A percentile compares a stretch with the other conserved stretches of the same genome.
These are phyloP conservation scores for Candolleomyces efflorescens DNA, from an alignment of 768 basidiomycete species.

Conservation along the genomic window DNA sequence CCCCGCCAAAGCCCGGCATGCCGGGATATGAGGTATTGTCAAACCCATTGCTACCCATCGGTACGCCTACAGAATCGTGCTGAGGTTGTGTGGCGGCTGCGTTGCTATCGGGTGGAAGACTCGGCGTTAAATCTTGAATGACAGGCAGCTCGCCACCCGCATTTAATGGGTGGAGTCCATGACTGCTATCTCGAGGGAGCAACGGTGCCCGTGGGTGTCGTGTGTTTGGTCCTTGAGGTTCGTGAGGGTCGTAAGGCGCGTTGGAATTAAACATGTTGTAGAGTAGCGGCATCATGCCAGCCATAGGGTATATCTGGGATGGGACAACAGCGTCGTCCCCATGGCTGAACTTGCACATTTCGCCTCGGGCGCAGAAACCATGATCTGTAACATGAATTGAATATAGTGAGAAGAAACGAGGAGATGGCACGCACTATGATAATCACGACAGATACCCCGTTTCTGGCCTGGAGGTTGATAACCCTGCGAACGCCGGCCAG, in stretches of 20 bases:
- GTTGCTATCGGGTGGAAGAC: constrained; percentile 26
- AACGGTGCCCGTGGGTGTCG: constrained; percentile 51
- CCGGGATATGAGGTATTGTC: constrained; percentile 7
- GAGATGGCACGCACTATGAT: constrained; percentile 64
- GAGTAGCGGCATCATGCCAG: constrained; percentile 43
- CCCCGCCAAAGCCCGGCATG: not conserved
- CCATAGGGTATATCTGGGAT: constrained; percentile 60
- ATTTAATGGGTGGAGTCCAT: constrained; percentile 31
- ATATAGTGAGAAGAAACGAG: constrained; percentile 1
- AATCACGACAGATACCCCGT: constrained; percentile 84
- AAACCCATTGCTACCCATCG: constrained; percentile 9
- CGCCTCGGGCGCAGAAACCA: constrained; percentile 88
- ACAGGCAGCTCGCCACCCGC: constrained; percentile 75
- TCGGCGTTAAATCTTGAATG: constrained; percentile 78
- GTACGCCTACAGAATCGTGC: not conserved
- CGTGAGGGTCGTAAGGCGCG: constrained; percentile 67
- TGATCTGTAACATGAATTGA: constrained; percentile 52
- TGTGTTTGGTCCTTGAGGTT: constrained; percentile 44
- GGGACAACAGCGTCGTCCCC: constrained; percentile 85
- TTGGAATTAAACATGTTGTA: constrained; percentile 30
- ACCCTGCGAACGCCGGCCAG: constrained; percentile 45
- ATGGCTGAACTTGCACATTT: constrained; percentile 88
- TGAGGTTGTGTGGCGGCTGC: constrained; percentile 19
- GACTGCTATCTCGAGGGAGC: constrained; percentile 49
- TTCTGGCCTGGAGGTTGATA: constrained; percentile 73